Percentiles rank a stretch among this genome's conserved stretches.
These are phyloP conservation scores for Epichloe coenophiala DNA, from an alignment of 2,329 filamentous ascomycete genomes.

Conservation along the genomic window DNA sequence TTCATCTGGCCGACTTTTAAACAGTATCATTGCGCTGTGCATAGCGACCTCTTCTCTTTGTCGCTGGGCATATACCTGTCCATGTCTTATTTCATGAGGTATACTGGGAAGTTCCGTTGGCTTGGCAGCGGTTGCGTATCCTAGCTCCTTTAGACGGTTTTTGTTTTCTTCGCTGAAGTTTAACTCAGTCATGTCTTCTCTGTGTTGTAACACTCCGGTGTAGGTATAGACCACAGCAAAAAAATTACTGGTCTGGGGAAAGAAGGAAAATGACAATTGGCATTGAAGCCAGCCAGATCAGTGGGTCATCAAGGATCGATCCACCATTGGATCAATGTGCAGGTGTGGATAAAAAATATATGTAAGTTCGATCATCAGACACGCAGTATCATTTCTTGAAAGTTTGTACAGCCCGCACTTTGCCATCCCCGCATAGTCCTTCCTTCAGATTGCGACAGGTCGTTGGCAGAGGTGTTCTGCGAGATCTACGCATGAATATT, in stretches of 20 bases:
- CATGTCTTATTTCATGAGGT: neutral
- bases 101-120: neutral
- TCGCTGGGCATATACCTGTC: neutral
- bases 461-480: too few relatives aligned
- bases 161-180: conserved; percentile 1
- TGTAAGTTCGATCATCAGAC: too few relatives aligned
- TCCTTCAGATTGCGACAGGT: too few relatives aligned
- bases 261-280: neutral
- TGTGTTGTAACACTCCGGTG: neutral
- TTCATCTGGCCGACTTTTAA: neutral
- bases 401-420: too few relatives aligned
- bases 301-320: too few relatives aligned
- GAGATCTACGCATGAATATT: too few relatives aligned
- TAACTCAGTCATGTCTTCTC: neutral
- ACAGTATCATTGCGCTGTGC: neutral
- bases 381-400: too few relatives aligned
- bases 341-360: too few relatives aligned
- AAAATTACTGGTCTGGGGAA: neutral
- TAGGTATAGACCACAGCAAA: neutral
- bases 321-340: too few relatives aligned
- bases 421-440: too few relatives aligned
- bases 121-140: neutral
- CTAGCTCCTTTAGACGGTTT: neutral
- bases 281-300: too few relatives aligned
- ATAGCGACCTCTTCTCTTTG: neutral